Evolutionary conservation across 495 filamentous ascomycete genomes (phyloP).

Genomic region (Hypoxylon perforatum): DNA sequence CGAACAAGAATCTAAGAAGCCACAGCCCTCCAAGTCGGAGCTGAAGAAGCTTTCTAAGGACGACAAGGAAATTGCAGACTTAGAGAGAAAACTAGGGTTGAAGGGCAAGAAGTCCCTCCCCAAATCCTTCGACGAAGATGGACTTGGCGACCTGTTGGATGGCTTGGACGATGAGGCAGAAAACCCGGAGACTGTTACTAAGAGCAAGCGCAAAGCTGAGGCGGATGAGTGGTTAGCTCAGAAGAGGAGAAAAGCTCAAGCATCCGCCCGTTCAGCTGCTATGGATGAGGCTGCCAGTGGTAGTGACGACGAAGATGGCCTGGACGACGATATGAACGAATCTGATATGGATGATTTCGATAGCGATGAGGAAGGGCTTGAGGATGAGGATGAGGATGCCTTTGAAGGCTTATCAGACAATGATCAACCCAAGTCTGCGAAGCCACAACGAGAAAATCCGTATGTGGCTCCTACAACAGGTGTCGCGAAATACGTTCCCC

Average conservation of each 20-base stretch:
- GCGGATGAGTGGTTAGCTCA: conserved; percentile 63
- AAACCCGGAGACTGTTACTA: conserved; percentile 62
- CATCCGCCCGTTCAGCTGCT: conserved; percentile 24
- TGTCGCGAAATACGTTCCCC: conserved; percentile 81
- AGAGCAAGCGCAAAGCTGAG: conserved; percentile 74
- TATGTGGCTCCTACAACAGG: conserved; percentile 61
- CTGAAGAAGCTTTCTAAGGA: conserved; percentile 76
- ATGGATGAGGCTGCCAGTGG: conserved; percentile 41
- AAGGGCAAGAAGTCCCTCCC: conserved; percentile 80
- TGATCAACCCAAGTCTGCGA: conserved; percentile 14
- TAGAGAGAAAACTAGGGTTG: conserved; percentile 90
- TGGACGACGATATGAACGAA: conserved; percentile 21
- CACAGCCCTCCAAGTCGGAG: conserved; percentile 65
- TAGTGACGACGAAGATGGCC: conserved; percentile 36
- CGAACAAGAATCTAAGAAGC: conserved; percentile 44
- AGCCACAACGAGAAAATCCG: conserved; percentile 60
- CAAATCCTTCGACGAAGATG: conserved; percentile 85
- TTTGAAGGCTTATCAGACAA: conserved; percentile 49
- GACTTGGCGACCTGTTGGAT: conserved; percentile 81
- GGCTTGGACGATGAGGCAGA: conserved; percentile 68
- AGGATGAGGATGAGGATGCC: conserved; percentile 43
- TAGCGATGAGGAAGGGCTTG: conserved; percentile 44
- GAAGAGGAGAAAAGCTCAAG: conserved; percentile 58
- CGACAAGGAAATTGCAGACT: conserved; percentile 84
- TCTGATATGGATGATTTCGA: conserved; percentile 34